Evolutionary conservation across 83 land plant genomes (phyloP), one percentile per base, ranked within the genome.

Genomic region (Picea mariana): DNA sequence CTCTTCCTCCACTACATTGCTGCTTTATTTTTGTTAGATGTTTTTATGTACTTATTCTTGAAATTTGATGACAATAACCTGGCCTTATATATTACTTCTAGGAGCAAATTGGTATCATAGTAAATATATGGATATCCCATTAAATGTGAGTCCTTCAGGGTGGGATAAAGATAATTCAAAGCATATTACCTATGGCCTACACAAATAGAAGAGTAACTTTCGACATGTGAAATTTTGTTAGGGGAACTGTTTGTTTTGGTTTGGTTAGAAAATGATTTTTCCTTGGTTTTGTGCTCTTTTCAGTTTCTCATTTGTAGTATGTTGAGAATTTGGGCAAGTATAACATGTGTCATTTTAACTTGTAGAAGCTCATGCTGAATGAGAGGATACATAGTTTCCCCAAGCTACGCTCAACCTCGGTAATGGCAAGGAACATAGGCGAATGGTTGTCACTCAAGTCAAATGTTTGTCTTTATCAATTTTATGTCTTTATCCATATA

Each of bases 301-400:
- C 23, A 72, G 9, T 42, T 38, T 44, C 17, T 49, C 47, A 73
- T 73, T 31, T 18, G 52, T 23, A 23, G 3, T 73, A 73, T 18
- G 52, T 23, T 52, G 11, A 73, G 11, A 49, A 27, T 9, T 49
- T 49, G 55, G 1, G 55, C 55, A 49, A 49, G 55, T 9, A 9
- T 49, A 49, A 49, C 55, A 2, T 49, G 55, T 8, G 12, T 9
- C 12, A 9, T 49, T 49, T 49, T 49, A 49, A 49, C 55, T 26
- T 86, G 85, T 93, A 97, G 98, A 82, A 85, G 9, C 87, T 97
- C 87, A 95, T 97, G 99, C 83, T 97, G 84, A 97, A 97, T 88
- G 98, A 95, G 40, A 92, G 93, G 79, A 91, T 97, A 5, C 90
- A 84, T 23, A 94, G 79, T 84, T 81, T 95, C 24, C 66, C 82